Evolutionary conservation across 2,329 filamentous ascomycete species (phyloP), one percentile per base, ranked within the genome.

Genomic region (Penicillium aurantiogriseum): DNA sequence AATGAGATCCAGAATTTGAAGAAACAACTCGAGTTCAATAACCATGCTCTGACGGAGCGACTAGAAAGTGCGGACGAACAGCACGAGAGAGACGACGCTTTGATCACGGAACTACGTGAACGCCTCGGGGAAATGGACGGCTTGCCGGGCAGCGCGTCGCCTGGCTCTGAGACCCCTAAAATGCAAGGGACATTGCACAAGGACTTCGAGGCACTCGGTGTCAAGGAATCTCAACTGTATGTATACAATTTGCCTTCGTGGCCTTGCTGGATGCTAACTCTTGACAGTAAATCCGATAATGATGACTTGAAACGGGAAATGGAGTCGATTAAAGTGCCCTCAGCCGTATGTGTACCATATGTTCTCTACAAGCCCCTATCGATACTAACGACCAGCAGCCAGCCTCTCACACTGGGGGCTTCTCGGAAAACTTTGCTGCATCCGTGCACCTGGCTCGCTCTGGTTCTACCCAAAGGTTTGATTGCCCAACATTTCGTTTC

Each of bases 21-120:
- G 64, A 80, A 79, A 54, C 73, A 79, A 57, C 68, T 80, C 10
- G 77, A 80, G 58, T 78, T 79, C 58, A 77, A 80, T 62, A 80
- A 80, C 55, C 76, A 79, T 58, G 74, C 76, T 15, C 70, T 80
- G 17, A 77, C 75, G 8, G 77, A 78, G 57, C 70, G 77, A 17
- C 71, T 79, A 19, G 67, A 76, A 45, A 74, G 74, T 56, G 73
- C 76, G 2, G 72, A 77, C 51, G 77, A 80, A 58, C 75, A 79
- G 50, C 72, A 71, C 43, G 69, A 76, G 47, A 67, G 76, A 59
- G 74, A 77, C 38, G 74, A 77, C 58, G 70, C 73, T 15, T 59
- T 76, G 42, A 76, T 77, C 36, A 75, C 74, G 57, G 75, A 77
- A 59, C 64, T 77, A 42, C 69, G 75, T 43, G 76, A 77, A 47